A percentile compares a stretch with the other conserved stretches of the same genome.
phyloP scores from a whole-genome alignment of 179 eudicot species.

The Gypsophila paniculata region DNA sequence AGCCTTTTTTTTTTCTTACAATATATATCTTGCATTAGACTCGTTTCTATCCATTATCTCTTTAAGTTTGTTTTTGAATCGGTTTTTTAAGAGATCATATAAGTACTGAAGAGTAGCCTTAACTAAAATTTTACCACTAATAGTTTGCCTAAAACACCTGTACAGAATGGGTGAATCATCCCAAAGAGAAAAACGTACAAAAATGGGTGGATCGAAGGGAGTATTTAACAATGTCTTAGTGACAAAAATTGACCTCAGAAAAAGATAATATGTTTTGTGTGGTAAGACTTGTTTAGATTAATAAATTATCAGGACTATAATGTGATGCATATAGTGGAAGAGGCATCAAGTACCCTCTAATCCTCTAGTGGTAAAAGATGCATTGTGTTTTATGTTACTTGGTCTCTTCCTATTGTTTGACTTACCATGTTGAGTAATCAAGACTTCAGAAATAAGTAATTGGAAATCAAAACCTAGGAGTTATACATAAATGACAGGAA shows the following conservation, averaged over 20 bases:
- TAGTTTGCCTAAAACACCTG: too few relatives aligned
- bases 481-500: too few relatives aligned
- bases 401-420: neutral
- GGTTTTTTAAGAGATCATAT: too few relatives aligned
- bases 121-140: too few relatives aligned
- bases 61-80: too few relatives aligned
- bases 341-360: conserved; percentile 23
- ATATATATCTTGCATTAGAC: neutral
- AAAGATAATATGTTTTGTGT: neutral
- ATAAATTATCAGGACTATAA: neutral
- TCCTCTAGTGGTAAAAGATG: conserved; percentile 16
- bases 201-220: too few relatives aligned
- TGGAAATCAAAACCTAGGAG: too few relatives aligned
- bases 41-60: too few relatives aligned
- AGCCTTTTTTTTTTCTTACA: conserved; percentile 4
- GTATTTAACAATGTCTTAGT: neutral
- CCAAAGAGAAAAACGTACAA: too few relatives aligned
- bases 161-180: too few relatives aligned
- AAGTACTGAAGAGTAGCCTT: too few relatives aligned
- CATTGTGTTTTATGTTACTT: conserved; percentile 6
- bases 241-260: neutral
- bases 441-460: neutral
- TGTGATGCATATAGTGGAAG: conserved; percentile 21
- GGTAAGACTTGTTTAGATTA: conserved; percentile 15
- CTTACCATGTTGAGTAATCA: neutral